These are phyloP conservation scores for Cavenderia fasciculata DNA, from an alignment of 78 protist genomes.

Conservation along the genomic window DNA sequence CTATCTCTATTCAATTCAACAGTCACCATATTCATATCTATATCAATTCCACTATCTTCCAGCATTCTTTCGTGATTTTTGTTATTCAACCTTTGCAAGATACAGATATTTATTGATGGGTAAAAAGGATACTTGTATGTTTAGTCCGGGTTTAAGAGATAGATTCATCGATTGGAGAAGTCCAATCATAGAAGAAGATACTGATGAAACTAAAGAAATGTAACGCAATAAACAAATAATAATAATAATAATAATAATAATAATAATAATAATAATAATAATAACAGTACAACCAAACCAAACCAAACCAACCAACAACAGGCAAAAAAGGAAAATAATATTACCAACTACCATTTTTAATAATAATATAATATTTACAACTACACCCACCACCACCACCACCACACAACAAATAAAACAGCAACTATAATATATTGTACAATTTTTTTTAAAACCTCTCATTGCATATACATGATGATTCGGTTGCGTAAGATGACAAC, in stretches of 20 bases:
- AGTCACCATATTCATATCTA: slow-evolving; percentile 15
- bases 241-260: not conserved
- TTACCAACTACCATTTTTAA: not conserved
- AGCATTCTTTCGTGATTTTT: slow-evolving; percentile 50
- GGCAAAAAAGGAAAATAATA: not conserved
- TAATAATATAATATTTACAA: too few species aligned
- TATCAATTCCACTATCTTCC: slow-evolving; percentile 42
- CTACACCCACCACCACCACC: too few species aligned
- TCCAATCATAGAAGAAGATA: slow-evolving; percentile 11
- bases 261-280: too few species aligned
- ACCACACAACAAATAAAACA: too few species aligned
- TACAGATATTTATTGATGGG: slow-evolving; percentile 70
- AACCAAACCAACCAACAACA: not conserved
- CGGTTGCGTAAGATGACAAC: too few species aligned
- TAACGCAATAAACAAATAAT: not conserved
- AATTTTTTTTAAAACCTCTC: too few species aligned
- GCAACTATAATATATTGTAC: too few species aligned
- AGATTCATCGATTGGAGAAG: slow-evolving; percentile 55
- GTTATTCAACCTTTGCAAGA: slow-evolving; percentile 57
- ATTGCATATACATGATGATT: too few species aligned
- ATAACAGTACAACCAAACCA: not conserved
- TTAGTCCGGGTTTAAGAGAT: slow-evolving; percentile 7
- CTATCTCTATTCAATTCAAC: too few species aligned
- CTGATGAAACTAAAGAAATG: slow-evolving; percentile 35
- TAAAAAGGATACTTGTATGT: slow-evolving; percentile 63